phyloP scores from a whole-genome alignment of 225 moss, liverwort and hornwort species.

The Ulota crispa region DNA sequence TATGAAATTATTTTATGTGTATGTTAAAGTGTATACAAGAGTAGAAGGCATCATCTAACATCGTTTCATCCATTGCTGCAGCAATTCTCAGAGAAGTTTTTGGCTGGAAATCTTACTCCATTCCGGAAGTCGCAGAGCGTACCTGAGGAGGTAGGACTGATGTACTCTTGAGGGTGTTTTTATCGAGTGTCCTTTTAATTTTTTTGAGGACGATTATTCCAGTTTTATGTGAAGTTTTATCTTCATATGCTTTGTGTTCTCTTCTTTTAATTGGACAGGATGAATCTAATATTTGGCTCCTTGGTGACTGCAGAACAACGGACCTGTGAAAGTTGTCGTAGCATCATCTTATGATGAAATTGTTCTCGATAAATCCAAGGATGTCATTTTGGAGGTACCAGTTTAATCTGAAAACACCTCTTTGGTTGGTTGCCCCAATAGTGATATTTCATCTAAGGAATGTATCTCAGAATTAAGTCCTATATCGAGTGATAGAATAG shows the following conservation, averaged over 20 bases:
- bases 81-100: constrained; percentile 71
- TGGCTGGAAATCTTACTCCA: constrained; percentile 52
- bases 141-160: constrained; percentile 63
- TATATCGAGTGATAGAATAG: not conserved
- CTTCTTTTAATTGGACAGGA: not conserved
- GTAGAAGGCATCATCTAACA: not conserved
- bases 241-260: not conserved
- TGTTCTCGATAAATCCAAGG: constrained; percentile 81
- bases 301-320: constrained; percentile 66
- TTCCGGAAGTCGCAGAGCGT: constrained; percentile 64
- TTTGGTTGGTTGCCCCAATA: not conserved
- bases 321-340: constrained; percentile 78
- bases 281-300: constrained; percentile 11
- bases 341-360: constrained; percentile 74
- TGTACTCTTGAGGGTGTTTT: not conserved
- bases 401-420: not conserved
- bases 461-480: not conserved
- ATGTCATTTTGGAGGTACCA: constrained; percentile 77
- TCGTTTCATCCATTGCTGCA: constrained; percentile 31
- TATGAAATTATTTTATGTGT: not conserved
- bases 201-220: not conserved
- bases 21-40: not conserved
- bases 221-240: not conserved
- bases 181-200: not conserved
- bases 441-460: not conserved